Conservation (phyloP, 2,329 filamentous ascomycete genomes). For the Colletotrichum australisinense region DNA sequence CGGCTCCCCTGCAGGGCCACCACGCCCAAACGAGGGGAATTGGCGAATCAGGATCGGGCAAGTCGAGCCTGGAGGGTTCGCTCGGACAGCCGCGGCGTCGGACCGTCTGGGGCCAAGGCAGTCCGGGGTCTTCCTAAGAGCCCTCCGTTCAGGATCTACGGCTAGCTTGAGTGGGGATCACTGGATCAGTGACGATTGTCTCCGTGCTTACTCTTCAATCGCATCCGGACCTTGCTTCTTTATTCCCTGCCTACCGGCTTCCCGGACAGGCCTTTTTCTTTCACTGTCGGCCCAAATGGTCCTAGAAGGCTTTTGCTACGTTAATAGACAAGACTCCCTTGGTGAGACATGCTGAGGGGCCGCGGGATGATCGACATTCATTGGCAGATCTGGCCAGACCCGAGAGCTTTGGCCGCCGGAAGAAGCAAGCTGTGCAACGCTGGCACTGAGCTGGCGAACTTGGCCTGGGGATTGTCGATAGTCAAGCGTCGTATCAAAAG, state of each 20-base stretch:
- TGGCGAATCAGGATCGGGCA: slow-evolving; percentile 18
- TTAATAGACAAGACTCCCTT: background rate
- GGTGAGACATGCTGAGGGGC: slow-evolving; percentile 19
- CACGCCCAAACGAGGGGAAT: background rate
- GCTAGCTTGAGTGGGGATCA: slow-evolving; percentile 5
- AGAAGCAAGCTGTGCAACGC: slow-evolving; percentile 5
- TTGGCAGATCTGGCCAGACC: slow-evolving; percentile 9
- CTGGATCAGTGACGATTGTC: slow-evolving; percentile 8
- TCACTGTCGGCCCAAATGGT: background rate
- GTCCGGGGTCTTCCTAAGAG: slow-evolving; percentile 9
- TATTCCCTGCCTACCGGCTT: background rate
- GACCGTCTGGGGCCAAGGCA: slow-evolving; percentile 16
- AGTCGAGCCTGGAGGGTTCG: slow-evolving; percentile 2
- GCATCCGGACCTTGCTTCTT: slow-evolving; percentile 17
- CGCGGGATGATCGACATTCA: background rate
- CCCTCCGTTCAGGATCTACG: slow-evolving; percentile 21
- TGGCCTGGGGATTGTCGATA: background rate
- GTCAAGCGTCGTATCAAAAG: background rate
- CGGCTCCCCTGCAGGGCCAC: slow-evolving; percentile 7
- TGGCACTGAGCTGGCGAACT: background rate
- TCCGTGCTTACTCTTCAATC: background rate
- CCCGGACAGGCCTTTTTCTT: background rate
- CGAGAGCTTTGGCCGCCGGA: slow-evolving; percentile 4
- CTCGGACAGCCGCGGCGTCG: slow-evolving; percentile 24
- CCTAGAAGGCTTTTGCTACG: background rate